Evolutionary conservation across 352 stramenopile genomes (phyloP).

Genomic region (Globisporangium okanoganense): DNA sequence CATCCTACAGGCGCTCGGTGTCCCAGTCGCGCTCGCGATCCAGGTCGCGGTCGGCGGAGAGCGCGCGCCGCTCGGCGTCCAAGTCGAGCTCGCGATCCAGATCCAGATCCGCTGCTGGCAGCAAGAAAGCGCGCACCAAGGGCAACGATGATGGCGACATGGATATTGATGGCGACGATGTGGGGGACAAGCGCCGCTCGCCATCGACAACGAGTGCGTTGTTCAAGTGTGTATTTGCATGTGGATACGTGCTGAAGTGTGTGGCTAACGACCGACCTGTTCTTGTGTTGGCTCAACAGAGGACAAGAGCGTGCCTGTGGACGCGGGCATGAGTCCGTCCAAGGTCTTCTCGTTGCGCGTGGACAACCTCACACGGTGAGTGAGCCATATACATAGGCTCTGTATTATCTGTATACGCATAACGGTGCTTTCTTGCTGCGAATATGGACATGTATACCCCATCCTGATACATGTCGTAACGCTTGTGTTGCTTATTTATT

Average conservation of each 20-base stretch:
- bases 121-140: not conserved
- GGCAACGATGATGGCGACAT: not conserved
- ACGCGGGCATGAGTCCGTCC: slow-evolving; percentile 12
- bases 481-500: not conserved
- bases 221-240: not conserved
- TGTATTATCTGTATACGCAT: too few relatives aligned
- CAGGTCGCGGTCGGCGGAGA: not conserved
- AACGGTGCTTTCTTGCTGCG: not conserved
- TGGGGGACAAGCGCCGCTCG: not conserved
- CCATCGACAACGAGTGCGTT: slow-evolving; percentile 2
- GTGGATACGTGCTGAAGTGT: not conserved
- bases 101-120: not conserved
- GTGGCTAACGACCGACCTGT: not conserved
- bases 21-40: slow-evolving; percentile 3
- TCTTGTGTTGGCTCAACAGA: slow-evolving; percentile 1
- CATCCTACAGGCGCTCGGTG: not conserved
- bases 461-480: too few relatives aligned
- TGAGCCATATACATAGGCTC: not conserved
- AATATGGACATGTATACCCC: too few relatives aligned
- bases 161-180: not conserved
- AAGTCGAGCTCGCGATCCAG: slow-evolving; percentile 8
- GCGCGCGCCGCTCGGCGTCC: not conserved
- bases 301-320: slow-evolving; percentile 4
- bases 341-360: slow-evolving; percentile 50
- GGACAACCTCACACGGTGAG: slow-evolving; percentile 73